Percentiles rank a stretch among this genome's conserved stretches.
These are phyloP conservation scores for Huntiella omanensis DNA, from an alignment of 2,329 filamentous ascomycete genomes.

Conservation along the genomic window DNA sequence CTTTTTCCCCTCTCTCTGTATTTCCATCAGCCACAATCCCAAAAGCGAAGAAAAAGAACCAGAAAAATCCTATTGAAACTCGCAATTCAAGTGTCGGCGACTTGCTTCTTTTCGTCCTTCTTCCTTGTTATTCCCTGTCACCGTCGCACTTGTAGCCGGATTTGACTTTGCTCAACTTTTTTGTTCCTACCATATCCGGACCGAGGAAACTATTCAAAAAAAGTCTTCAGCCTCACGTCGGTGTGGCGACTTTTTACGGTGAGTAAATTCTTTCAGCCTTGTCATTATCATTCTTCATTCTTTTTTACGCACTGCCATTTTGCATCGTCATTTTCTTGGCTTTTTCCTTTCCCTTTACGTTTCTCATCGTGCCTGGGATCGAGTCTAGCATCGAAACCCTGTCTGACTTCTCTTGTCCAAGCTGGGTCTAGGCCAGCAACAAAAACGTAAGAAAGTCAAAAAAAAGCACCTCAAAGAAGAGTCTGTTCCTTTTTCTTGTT, in stretches of 20 bases:
- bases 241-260: not conserved
- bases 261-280: not conserved
- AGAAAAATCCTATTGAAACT: no score
- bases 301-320: not conserved
- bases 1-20: no score
- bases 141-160: not conserved
- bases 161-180: not conserved
- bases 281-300: not conserved
- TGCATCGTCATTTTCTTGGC: not conserved
- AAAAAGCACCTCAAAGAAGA: not conserved
- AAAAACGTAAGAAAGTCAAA: not conserved
- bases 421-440: not conserved
- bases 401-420: constrained; percentile 2
- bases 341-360: not conserved
- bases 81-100: not conserved
- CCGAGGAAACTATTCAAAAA: no score
- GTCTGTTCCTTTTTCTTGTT: not conserved
- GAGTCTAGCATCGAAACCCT: not conserved
- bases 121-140: not conserved
- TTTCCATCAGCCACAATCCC: no score
- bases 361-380: not conserved
- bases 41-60: no score
- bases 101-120: not conserved
- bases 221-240: no score
- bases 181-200: no score